Evolutionary conservation across 306 rosid genomes (phyloP), one percentile per base, ranked within the genome.

Genomic region (Senna siamea): DNA sequence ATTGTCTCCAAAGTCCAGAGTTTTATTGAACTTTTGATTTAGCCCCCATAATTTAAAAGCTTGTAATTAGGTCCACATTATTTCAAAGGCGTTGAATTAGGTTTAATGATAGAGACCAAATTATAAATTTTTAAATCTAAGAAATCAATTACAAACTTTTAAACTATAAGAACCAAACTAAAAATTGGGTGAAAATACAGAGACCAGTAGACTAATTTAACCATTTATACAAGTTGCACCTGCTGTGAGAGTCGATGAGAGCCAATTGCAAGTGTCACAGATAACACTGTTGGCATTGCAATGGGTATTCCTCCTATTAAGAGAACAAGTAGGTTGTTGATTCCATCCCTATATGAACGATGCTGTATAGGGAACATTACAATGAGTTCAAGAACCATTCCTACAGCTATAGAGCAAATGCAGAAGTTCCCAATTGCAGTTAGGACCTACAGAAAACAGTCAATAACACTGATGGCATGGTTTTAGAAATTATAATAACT

Each of bases 251-350:
- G 97, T 37, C 93, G 82, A 59, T 92, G 96, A 72, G 96, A 92
- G 53, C 97, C 96, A 60, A 89, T 89, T 46, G 97, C 97, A 79
- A 92, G 96, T 34, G 96, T 92, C 22, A 92, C 97, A 70, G 97
- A 92, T 67, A 92, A 80, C 11, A 92, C 97, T 40, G 97, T 92
- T 79, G 97, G 97, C 96, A 92, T 92, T 11, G 97, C 97, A 26
- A 92, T 92, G 9, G 97, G 97, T 61, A 92, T 92, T 81, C 97
- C 97, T 81, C 97, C 97, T 69, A 92, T 92, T 61, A 92, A 82
- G 80, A 92, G 97, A 72, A 92, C 97, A 80, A 92, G 97, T 79
- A 92, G 97, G 81, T 92, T 92, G 86, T 92, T 92, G 80, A 92
- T 92, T 69, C 96, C 96, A 72, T 92, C 91, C 76, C 97, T 85